Evolutionary conservation across 352 stramenopile species (phyloP).

Genomic region (Pythium aristosporum): DNA sequence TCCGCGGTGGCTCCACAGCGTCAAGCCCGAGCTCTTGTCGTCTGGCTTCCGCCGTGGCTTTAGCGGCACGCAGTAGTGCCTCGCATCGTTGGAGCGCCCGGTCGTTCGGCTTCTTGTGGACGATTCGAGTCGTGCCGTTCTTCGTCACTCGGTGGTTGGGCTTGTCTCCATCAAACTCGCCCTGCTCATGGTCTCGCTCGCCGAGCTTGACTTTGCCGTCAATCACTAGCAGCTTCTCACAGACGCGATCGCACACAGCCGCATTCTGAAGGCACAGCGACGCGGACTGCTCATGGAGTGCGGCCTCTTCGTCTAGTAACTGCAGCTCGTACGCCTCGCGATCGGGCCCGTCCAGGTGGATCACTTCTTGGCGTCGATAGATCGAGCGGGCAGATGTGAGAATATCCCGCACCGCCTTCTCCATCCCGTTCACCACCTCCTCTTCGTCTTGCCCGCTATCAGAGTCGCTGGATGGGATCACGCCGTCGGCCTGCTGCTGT

Average conservation of each 20-base stretch:
- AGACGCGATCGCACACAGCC: slow-evolving; percentile 6
- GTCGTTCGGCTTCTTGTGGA: not conserved
- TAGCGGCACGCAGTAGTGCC: slow-evolving; percentile 1
- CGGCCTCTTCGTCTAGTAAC: slow-evolving; percentile 9
- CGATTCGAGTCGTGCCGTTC: not conserved
- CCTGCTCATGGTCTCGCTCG: slow-evolving; percentile 17
- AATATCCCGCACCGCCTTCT: slow-evolving; percentile 7
- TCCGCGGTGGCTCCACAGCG: not conserved
- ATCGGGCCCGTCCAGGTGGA: slow-evolving; percentile 12
- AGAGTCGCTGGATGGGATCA: too few species aligned
- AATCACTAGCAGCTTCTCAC: slow-evolving; percentile 1
- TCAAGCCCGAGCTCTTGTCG: too few species aligned
- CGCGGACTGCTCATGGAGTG: slow-evolving; percentile 9
- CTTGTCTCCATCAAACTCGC: slow-evolving; percentile 18
- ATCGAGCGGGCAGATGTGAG: slow-evolving; percentile 9
- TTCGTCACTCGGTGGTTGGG: slow-evolving; percentile 8
- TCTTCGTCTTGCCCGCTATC: not conserved
- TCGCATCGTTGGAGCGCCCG: not conserved
- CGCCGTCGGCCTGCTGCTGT: not conserved
- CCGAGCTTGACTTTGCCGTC: slow-evolving; percentile 15
- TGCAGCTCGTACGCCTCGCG: slow-evolving; percentile 6
- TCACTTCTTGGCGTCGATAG: slow-evolving; percentile 1
- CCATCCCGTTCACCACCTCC: not conserved
- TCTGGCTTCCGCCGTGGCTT: slow-evolving; percentile 4
- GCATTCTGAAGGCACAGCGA: not conserved